phyloP scores from a whole-genome alignment of 2,329 filamentous ascomycete genomes.

The Claviceps africana region DNA sequence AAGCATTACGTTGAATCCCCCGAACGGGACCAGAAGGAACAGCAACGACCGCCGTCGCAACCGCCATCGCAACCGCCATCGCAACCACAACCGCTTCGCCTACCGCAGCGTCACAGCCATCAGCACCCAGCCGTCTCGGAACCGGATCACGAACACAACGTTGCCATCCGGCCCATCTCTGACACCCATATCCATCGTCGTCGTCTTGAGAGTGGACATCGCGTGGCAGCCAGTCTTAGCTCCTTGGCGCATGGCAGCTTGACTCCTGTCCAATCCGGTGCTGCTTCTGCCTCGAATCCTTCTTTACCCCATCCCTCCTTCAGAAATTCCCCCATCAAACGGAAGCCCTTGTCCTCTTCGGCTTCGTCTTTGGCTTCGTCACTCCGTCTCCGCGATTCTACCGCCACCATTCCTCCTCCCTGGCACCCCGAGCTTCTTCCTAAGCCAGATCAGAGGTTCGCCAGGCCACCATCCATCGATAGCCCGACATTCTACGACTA shows the following conservation, averaged over 20 bases:
- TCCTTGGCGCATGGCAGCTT: constrained; percentile 2
- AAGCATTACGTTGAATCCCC: constrained; percentile 4
- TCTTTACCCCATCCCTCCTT: constrained; percentile 8
- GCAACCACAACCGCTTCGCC: too few species aligned
- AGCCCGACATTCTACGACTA: constrained; percentile 51
- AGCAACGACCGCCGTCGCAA: not conserved
- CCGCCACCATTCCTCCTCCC: constrained; percentile 7
- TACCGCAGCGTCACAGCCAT: constrained; percentile 9
- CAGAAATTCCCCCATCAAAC: constrained; percentile 31
- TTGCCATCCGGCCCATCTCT: not conserved
- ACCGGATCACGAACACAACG: not conserved
- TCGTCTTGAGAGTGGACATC: constrained; percentile 4
- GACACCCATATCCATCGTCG: constrained; percentile 5
- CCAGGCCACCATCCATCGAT: constrained; percentile 41
- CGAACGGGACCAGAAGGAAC: not conserved
- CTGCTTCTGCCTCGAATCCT: constrained; percentile 4
- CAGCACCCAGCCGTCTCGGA: not conserved
- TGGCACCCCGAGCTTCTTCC: constrained; percentile 24
- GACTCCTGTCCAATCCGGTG: constrained; percentile 3
- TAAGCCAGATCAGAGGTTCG: constrained; percentile 38
- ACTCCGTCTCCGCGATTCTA: constrained; percentile 10
- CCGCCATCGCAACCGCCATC: not conserved
- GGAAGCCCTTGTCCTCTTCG: constrained; percentile 46
- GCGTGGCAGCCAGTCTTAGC: constrained; percentile 2
- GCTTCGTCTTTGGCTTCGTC: constrained; percentile 36